A percentile compares a stretch with the other conserved stretches of the same genome.
phyloP scores from a whole-genome alignment of 768 basidiomycete genomes.

The Multifurca ochricompacta region DNA sequence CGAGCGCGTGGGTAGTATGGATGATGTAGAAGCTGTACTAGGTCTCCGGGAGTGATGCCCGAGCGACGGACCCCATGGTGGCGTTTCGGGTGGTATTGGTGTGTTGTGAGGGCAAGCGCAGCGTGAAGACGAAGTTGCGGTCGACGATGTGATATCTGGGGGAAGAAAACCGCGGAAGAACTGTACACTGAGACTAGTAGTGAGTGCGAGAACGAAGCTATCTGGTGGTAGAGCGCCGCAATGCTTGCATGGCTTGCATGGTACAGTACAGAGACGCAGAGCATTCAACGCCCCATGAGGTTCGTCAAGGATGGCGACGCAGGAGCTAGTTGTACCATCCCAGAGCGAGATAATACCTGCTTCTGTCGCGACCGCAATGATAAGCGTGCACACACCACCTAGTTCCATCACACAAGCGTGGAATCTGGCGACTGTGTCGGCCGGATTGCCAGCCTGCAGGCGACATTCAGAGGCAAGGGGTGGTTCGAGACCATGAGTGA shows the following conservation, averaged over 20 bases:
- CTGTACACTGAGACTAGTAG: constrained; percentile 53
- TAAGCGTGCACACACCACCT: constrained; percentile 40
- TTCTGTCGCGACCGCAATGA: constrained; percentile 57
- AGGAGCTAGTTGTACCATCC: constrained; percentile 61
- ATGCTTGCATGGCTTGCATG: constrained; percentile 50
- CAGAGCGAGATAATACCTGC: constrained; percentile 67
- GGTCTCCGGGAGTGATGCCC: constrained; percentile 56
- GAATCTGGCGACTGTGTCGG: constrained; percentile 45
- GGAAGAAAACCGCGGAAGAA: constrained; percentile 55
- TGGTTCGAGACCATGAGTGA: constrained; percentile 31
- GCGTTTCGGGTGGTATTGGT: constrained; percentile 32
- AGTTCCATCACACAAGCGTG: constrained; percentile 48
- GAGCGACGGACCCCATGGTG: constrained; percentile 37
- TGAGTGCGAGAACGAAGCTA: constrained; percentile 57
- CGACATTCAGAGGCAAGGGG: constrained; percentile 38
- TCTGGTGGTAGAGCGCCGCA: constrained; percentile 66
- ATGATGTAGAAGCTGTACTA: constrained; percentile 41
- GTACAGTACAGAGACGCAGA: constrained; percentile 52
- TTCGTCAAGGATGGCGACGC: constrained; percentile 55
- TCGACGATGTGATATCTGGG: constrained; percentile 31
- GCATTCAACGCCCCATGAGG: constrained; percentile 49
- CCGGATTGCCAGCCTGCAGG: constrained; percentile 51
- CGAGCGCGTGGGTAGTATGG: constrained; percentile 37
- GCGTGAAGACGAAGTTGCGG: constrained; percentile 35
- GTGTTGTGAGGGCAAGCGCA: constrained; percentile 58